Evolutionary conservation across 2,329 filamentous ascomycete species (phyloP).

Genomic region (Huntiella savannae): DNA sequence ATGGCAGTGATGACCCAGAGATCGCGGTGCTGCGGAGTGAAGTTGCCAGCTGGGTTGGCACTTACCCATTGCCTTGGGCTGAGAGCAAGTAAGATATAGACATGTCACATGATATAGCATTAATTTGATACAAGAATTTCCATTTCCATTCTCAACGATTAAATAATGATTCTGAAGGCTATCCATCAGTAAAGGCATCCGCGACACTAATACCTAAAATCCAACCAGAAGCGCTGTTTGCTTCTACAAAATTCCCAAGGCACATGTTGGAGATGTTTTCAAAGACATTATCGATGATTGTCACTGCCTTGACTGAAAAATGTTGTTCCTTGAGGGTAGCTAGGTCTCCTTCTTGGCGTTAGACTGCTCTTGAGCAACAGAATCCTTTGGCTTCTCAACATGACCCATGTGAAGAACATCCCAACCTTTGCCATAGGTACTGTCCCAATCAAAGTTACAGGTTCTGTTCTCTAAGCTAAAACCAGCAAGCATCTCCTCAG

Average conservation of each 20-base stretch:
- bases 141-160: neutral
- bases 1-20: slow-evolving; percentile 48
- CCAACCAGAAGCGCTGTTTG: neutral
- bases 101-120: neutral
- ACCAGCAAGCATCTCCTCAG: slow-evolving; percentile 48
- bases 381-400: neutral
- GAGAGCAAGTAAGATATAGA: slow-evolving; percentile 19
- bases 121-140: neutral
- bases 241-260: neutral
- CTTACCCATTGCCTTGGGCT: slow-evolving; percentile 51
- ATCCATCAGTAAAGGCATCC: neutral
- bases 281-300: neutral
- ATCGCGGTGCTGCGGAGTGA: slow-evolving; percentile 55
- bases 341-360: neutral
- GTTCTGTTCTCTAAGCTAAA: slow-evolving; percentile 75
- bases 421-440: slow-evolving; percentile 59
- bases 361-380: slow-evolving; percentile 13
- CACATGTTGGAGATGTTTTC: neutral
- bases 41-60: slow-evolving; percentile 62
- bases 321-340: neutral
- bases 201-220: neutral
- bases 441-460: slow-evolving; percentile 53
- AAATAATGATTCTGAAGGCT: neutral
- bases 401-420: slow-evolving; percentile 54
- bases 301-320: neutral